Base-by-base conservation (phyloP, 495 filamentous ascomycete genomes). In the Amorphotheca resinae region DNA sequence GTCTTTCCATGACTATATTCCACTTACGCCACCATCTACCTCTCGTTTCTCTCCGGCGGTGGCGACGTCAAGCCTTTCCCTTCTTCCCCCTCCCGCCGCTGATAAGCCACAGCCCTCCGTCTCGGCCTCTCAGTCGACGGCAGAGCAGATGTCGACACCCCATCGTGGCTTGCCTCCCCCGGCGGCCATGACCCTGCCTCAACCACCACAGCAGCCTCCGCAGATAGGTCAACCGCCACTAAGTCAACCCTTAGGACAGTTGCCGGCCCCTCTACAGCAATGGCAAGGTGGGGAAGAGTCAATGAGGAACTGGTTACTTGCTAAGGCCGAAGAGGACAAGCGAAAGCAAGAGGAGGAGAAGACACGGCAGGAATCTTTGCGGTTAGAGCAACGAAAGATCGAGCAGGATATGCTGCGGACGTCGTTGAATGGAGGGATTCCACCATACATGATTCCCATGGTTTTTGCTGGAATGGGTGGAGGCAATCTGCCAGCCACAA, bases 281-380 rank as follows among this genome's bases (percentile, higher is more conserved):
- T 85, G 81, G 72, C 77, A 82, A 53, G 73, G 71, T 44, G 72
- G 77, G 25, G 87, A 95, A 49, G 81, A 89, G 25, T 73, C 80
- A 16, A 82, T 87, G 80, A 76, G 78, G 44, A 76, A 71, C 46
- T 95, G 84, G 86, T 68, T 94, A 2, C 58, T 72, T 36, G 83
- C 87, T 11, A 93, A 84, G 63, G 69, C 76, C 2, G 89, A 95
- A 61, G 89, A 95, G 50, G 85, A 91, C 46, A 75, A 74, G 48
- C 75, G 81, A 52, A 83, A 68, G 56, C 83, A 89, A 59, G 87
- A 95, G 59, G 84, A 91, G 59, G 83, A 94, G 60, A 84, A 73
- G 66, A 93, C 84, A 17, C 73, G 77, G 41, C 87, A 94, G 56
- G 87, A 89, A 58, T 65, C 68, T 17, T 64, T 81, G 22, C 72